phyloP scores from a whole-genome alignment of 805 yeast genomes.

The Zygotorulaspora sp. region DNA sequence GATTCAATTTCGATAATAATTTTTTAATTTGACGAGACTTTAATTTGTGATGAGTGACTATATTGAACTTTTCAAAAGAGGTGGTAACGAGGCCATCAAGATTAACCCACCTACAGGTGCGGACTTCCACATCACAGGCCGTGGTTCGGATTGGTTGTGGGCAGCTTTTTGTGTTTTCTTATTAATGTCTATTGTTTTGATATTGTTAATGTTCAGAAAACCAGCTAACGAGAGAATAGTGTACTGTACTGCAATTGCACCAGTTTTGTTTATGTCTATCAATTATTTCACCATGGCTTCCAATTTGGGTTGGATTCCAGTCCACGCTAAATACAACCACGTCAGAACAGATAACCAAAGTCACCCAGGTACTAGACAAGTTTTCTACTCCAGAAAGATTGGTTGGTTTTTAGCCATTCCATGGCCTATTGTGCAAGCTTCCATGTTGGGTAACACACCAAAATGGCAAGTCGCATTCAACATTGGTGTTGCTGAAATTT shows the following conservation, averaged over 20 bases:
- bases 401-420: conserved; percentile 52
- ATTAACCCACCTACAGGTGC: conserved; percentile 43
- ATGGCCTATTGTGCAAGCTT: conserved; percentile 42
- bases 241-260: conserved; percentile 40
- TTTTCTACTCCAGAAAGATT: conserved; percentile 52
- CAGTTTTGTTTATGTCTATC: conserved; percentile 43
- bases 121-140: conserved; percentile 51
- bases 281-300: conserved; percentile 57
- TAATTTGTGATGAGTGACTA: conserved; percentile 15
- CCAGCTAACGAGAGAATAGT: conserved; percentile 37
- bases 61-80: conserved; percentile 25
- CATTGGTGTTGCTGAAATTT: conserved; percentile 39
- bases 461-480: conserved; percentile 27
- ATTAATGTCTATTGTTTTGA: conserved; percentile 33
- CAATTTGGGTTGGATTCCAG: conserved; percentile 51
- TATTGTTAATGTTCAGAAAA: conserved; percentile 27
- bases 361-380: conserved; percentile 44
- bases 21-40: too few species aligned
- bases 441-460: conserved; percentile 27
- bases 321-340: conserved; percentile 48
- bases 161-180: conserved; percentile 50
- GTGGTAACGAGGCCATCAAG: conserved; percentile 40
- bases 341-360: conserved; percentile 34
- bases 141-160: conserved; percentile 75
- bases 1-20: background rate